Base-by-base conservation (phyloP, 2,329 filamentous ascomycete genomes). In the Pestalotiopsis sp. region DNA sequence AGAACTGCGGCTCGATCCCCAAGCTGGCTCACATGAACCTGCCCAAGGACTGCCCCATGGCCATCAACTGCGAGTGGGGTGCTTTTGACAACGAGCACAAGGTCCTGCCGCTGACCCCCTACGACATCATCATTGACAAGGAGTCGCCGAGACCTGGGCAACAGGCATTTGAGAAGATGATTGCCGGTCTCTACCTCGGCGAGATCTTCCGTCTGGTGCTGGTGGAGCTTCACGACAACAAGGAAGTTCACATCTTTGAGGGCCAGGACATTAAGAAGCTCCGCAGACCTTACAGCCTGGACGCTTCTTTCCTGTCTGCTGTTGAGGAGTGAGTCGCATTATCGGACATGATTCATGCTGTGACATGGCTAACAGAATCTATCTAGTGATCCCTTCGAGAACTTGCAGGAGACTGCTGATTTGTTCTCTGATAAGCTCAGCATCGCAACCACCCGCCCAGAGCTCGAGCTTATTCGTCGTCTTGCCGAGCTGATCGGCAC, bases 81-180 rank as follows among this genome's bases (percentile, higher is more conserved):
- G 95, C 95, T 41, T 98, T 98, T 77, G 95, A 98, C 81, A 97
- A 97, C 80, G 93, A 97, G 81, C 92, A 95, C 84, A 87, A 92
- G 76, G 92, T 98, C 67, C 90, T 98, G 13, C 95, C 95, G 13
- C 89, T 90, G 67, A 97, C 95, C 31, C 89, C 89, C 69, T 98
- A 96, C 81, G 95, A 98, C 79, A 85, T 93, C 70, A 90, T 91
- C 74, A 94, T 98, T 76, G 95, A 98, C 84, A 91, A 93, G 74
- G 92, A 96, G 76, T 98, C 95, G 23, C 95, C 95, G 45, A 92
- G 95, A 31, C 95, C 95, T 3, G 95, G 94, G 65, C 94, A 98
- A 82, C 95, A 98, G 83, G 91, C 94, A 1, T 98, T 98, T 74
- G 95, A 98, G 84, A 98, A 98, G 85, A 98, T 98, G 93, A 95